Evolutionary conservation across 306 rosid species (phyloP).

Genomic region (Castanea crenata): DNA sequence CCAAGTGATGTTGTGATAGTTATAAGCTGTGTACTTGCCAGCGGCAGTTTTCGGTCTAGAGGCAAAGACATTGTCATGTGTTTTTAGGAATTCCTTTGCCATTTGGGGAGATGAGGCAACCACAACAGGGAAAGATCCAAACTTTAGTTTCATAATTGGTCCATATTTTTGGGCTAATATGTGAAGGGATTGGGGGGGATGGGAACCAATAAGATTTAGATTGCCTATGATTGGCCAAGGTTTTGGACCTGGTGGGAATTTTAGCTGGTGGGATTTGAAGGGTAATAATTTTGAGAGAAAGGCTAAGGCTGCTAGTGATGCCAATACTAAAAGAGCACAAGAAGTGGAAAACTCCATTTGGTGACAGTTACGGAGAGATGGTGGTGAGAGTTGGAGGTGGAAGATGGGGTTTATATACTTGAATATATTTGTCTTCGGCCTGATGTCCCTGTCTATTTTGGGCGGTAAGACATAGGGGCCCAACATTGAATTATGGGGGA

Average conservation of each 20-base stretch:
- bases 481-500: too few species aligned
- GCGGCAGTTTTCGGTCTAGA: constrained; percentile 39
- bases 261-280: background rate
- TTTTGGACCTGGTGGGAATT: constrained; percentile 45
- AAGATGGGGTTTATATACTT: background rate
- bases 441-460: too few species aligned
- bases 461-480: too few species aligned
- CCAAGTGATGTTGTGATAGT: constrained; percentile 37
- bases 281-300: constrained; percentile 3
- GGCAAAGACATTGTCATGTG: constrained; percentile 37
- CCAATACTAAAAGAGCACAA: background rate
- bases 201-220: too few species aligned
- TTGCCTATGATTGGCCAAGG: constrained; percentile 44
- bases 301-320: constrained; percentile 2
- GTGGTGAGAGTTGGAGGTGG: background rate
- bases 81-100: constrained; percentile 31
- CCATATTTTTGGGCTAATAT: constrained; percentile 25
- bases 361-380: background rate
- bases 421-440: too few species aligned
- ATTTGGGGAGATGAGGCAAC: constrained; percentile 36
- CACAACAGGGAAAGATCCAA: constrained; percentile 36
- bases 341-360: constrained; percentile 5
- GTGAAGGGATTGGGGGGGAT: too few species aligned
- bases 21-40: constrained; percentile 34
- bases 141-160: constrained; percentile 42